Evolutionary conservation across 257 asterid species (phyloP).

Genomic region (Solanum ossicruentum): DNA sequence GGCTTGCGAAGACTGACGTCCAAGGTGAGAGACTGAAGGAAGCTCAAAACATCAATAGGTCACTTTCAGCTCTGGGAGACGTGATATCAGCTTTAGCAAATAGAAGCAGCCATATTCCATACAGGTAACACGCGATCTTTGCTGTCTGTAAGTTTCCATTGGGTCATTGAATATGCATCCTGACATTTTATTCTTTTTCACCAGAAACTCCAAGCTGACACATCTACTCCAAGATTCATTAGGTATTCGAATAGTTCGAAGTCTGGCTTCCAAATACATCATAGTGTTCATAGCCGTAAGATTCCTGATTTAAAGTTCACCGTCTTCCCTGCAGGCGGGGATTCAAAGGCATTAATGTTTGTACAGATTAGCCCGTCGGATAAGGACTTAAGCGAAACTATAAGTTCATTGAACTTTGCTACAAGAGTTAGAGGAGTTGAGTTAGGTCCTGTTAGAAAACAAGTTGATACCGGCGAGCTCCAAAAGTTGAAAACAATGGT

Average conservation of each 20-base stretch:
- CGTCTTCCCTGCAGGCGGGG: slow-evolving; percentile 49
- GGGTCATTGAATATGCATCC: not conserved
- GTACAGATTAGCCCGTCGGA: slow-evolving; percentile 98
- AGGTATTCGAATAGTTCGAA: slow-evolving; percentile 26
- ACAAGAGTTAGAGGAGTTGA: slow-evolving; percentile 90
- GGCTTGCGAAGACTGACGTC: slow-evolving; percentile 91
- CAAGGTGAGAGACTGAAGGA: slow-evolving; percentile 98
- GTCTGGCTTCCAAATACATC: not conserved
- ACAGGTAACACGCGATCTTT: slow-evolving; percentile 34
- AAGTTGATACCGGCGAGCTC: slow-evolving; percentile 68
- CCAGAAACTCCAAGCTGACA: slow-evolving; percentile 89
- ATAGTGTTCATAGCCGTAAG: not conserved
- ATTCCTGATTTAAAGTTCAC: not conserved
- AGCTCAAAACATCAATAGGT: slow-evolving; percentile 94
- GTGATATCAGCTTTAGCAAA: slow-evolving; percentile 92
- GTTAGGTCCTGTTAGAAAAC: slow-evolving; percentile 74
- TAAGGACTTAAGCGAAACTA: slow-evolving; percentile 71
- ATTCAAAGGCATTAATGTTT: slow-evolving; percentile 91
- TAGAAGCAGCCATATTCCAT: slow-evolving; percentile 93
- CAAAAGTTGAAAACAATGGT: slow-evolving; percentile 75
- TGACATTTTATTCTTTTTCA: not conserved
- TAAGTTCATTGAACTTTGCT: slow-evolving; percentile 87
- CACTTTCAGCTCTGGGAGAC: slow-evolving; percentile 98
- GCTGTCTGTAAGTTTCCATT: not conserved
- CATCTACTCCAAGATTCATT: slow-evolving; percentile 92